These are phyloP conservation scores for Macrolepiota albuminosa DNA, from an alignment of 768 basidiomycete species.

Conservation along the genomic window DNA sequence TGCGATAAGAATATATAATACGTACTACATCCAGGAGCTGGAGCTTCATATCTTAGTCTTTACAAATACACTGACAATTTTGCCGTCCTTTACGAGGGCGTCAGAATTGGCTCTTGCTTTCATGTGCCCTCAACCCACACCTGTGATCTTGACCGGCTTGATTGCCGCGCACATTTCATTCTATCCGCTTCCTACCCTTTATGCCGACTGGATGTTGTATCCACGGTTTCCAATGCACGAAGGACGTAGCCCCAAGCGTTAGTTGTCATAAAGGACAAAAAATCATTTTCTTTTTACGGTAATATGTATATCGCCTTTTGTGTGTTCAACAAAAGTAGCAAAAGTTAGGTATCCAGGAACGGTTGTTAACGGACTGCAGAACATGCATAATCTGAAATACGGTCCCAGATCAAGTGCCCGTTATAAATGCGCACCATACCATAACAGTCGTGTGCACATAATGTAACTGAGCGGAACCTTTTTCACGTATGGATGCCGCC, in stretches of 20 bases:
- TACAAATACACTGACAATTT: background rate
- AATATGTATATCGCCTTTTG: no score
- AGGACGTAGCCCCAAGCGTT: no score
- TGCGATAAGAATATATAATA: slow-evolving; percentile 27
- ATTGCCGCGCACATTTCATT: background rate
- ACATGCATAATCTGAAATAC: no score
- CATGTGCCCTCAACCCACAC: background rate
- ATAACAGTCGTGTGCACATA: background rate
- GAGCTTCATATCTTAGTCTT: background rate
- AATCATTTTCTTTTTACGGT: no score
- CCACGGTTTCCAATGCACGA: no score
- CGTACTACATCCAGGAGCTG: slow-evolving; percentile 19
- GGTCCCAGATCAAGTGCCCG: background rate
- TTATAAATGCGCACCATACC: background rate
- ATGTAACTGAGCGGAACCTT: slow-evolving; percentile 20
- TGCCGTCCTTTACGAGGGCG: background rate
- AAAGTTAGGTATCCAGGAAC: no score
- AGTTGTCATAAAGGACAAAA: no score
- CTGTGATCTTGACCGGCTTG: no score
- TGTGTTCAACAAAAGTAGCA: slow-evolving; percentile 2
- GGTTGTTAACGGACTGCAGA: no score
- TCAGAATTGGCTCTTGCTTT: background rate
- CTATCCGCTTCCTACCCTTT: background rate
- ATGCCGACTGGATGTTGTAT: slow-evolving; percentile 28
- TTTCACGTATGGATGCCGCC: slow-evolving; percentile 19